Percentiles rank a stretch among this genome's conserved stretches.
phyloP scores from a whole-genome alignment of 2,329 filamentous ascomycete genomes.

The Dactylellina leptospora region DNA sequence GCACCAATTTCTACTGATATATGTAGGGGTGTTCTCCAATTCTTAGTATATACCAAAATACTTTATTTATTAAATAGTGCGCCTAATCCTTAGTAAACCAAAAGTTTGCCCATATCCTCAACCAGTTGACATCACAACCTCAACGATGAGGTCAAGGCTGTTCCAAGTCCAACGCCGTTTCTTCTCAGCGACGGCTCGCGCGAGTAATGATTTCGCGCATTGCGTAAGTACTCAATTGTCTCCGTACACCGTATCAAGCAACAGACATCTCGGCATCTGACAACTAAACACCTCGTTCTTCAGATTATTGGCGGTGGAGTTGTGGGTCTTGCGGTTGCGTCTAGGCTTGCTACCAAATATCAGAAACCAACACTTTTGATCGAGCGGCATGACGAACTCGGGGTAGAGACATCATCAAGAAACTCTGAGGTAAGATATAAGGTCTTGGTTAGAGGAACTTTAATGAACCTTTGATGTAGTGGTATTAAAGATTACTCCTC shows the following conservation, averaged over 20 bases:
- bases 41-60: too few relatives aligned
- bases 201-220: conserved; percentile 60
- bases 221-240: conserved; percentile 60
- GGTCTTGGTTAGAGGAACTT: too few relatives aligned
- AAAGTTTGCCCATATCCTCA: too few relatives aligned
- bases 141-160: conserved; percentile 22
- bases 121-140: too few relatives aligned
- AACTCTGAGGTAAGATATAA: conserved; percentile 75
- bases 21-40: too few relatives aligned
- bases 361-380: conserved; percentile 76
- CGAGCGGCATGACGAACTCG: conserved; percentile 77
- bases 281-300: neutral
- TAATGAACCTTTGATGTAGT: too few relatives aligned
- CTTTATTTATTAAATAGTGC: too few relatives aligned
- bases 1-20: too few relatives aligned
- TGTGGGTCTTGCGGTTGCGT: conserved; percentile 81
- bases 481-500: too few relatives aligned
- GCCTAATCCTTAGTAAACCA: too few relatives aligned
- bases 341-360: conserved; percentile 71
- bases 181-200: conserved; percentile 58
- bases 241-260: too few relatives aligned
- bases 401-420: conserved; percentile 85
- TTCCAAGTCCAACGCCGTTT: conserved; percentile 53
- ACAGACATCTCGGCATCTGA: neutral
- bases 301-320: conserved; percentile 74